Percentiles rank a stretch among this genome's conserved stretches.
phyloP scores from a whole-genome alignment of 805 yeast species.

The Grigorovia humatica region DNA sequence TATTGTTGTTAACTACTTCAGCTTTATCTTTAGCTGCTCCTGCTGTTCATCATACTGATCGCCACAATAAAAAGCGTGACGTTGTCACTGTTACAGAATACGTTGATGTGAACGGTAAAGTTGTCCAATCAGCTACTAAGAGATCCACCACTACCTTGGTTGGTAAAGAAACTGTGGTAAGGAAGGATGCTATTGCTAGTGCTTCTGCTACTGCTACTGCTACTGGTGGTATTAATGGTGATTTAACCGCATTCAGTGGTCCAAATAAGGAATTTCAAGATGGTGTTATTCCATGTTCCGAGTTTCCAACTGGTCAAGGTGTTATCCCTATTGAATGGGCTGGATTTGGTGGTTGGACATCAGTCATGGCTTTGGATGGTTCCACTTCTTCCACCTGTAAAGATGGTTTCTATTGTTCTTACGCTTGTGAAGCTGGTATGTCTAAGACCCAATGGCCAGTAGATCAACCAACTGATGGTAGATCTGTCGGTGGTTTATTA shows the following conservation, averaged over 20 bases:
- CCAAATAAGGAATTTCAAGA: slow-evolving; percentile 52
- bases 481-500: slow-evolving; percentile 60
- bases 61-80: slow-evolving; percentile 22
- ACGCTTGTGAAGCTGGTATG: slow-evolving; percentile 73
- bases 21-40: slow-evolving; percentile 23
- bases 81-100: slow-evolving; percentile 27
- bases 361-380: slow-evolving; percentile 52
- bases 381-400: slow-evolving; percentile 51
- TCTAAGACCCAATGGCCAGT: slow-evolving; percentile 75
- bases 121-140: slow-evolving; percentile 15
- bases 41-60: slow-evolving; percentile 17
- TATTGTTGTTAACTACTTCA: slow-evolving; percentile 16
- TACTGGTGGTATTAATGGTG: slow-evolving; percentile 38
- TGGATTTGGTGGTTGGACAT: slow-evolving; percentile 39
- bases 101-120: slow-evolving; percentile 25
- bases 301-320: slow-evolving; percentile 63
- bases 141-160: slow-evolving; percentile 16
- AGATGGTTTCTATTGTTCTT: slow-evolving; percentile 65
- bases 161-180: slow-evolving; percentile 5
- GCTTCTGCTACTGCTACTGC: slow-evolving; percentile 21
- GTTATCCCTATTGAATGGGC: slow-evolving; percentile 50
- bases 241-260: slow-evolving; percentile 41
- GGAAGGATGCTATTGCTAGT: slow-evolving; percentile 15
- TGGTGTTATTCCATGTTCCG: slow-evolving; percentile 54
- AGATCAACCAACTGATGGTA: slow-evolving; percentile 55